These are phyloP conservation scores for Auriscalpium vulgare DNA, from an alignment of 768 basidiomycete genomes.

Conservation along the genomic window DNA sequence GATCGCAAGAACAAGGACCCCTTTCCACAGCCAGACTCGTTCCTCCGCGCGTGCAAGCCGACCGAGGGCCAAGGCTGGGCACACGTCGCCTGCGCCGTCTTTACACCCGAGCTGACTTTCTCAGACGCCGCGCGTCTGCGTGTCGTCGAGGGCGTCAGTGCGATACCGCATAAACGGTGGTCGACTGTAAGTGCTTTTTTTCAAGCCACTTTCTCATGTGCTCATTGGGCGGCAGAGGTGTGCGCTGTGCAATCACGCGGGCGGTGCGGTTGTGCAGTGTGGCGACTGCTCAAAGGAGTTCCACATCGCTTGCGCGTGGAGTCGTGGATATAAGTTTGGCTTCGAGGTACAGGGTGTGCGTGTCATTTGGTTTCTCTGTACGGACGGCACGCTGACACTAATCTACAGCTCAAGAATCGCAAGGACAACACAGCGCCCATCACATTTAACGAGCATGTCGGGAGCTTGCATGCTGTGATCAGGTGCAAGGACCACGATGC, in stretches of 20 bases:
- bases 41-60: constrained; percentile 73
- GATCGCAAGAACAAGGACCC: constrained; percentile 40
- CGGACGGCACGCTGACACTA: background rate
- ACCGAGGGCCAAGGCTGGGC: constrained; percentile 93
- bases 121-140: constrained; percentile 67
- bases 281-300: constrained; percentile 73
- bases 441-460: constrained; percentile 58
- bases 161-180: constrained; percentile 67
- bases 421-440: constrained; percentile 58
- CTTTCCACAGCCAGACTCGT: constrained; percentile 50
- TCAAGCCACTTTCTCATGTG: constrained; percentile 8
- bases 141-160: constrained; percentile 80
- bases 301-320: constrained; percentile 90
- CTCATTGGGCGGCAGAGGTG: constrained; percentile 46
- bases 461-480: constrained; percentile 13
- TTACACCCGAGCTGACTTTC: constrained; percentile 78
- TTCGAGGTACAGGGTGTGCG: constrained; percentile 86
- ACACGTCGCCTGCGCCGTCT: constrained; percentile 85
- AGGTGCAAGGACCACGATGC: constrained; percentile 16
- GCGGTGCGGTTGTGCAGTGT: constrained; percentile 82
- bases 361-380: background rate
- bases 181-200: constrained; percentile 43
- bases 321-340: constrained; percentile 73
- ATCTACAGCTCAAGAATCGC: constrained; percentile 62
- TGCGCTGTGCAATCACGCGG: constrained; percentile 56